Evolutionary conservation across 1,139 yeast species (phyloP).

Genomic region (Candida frijolesensis): DNA sequence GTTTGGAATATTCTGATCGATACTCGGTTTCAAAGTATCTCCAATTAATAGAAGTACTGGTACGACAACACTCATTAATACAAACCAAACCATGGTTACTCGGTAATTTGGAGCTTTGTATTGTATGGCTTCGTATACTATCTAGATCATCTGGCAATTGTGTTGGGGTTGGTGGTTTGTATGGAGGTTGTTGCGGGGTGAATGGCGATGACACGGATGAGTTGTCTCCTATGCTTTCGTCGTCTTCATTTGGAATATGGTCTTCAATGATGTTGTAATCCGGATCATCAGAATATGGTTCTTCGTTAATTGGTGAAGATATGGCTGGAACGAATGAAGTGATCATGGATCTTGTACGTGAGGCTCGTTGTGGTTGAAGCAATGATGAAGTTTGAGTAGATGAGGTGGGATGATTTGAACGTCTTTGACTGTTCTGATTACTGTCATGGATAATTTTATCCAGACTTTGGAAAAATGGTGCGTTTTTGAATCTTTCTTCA

Average conservation of each 20-base stretch:
- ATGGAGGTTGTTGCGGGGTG: conserved; percentile 46
- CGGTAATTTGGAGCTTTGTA: conserved; percentile 41
- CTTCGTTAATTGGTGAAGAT: conserved; percentile 47
- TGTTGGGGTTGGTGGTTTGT: conserved; percentile 16
- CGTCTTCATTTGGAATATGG: conserved; percentile 20
- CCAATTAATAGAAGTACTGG: conserved; percentile 47
- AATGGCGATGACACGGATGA: conserved; percentile 36
- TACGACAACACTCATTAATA: conserved; percentile 47
- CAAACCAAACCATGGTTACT: conserved; percentile 45
- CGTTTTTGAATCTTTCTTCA: conserved; percentile 51
- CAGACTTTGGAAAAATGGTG: conserved; percentile 39
- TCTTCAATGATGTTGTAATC: conserved; percentile 21
- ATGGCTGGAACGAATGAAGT: conserved; percentile 31
- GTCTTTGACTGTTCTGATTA: conserved; percentile 27
- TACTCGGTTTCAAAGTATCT: conserved; percentile 48
- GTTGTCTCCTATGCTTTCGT: conserved; percentile 11
- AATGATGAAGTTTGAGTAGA: conserved; percentile 5
- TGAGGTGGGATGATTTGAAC: conserved; percentile 1
- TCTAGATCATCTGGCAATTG: conserved; percentile 40
- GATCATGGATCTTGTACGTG: conserved; percentile 49
- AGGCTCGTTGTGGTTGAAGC: conserved; percentile 43
- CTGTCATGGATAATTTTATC: conserved; percentile 39
- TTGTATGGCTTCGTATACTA: conserved; percentile 47
- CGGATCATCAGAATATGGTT: conserved; percentile 25
- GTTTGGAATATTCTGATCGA: conserved; percentile 41